A percentile compares a stretch with the other conserved stretches of the same genome.
Evolutionary conservation across 1,284 basidiomycete species (phyloP).

Genomic region (Irpex sp.): DNA sequence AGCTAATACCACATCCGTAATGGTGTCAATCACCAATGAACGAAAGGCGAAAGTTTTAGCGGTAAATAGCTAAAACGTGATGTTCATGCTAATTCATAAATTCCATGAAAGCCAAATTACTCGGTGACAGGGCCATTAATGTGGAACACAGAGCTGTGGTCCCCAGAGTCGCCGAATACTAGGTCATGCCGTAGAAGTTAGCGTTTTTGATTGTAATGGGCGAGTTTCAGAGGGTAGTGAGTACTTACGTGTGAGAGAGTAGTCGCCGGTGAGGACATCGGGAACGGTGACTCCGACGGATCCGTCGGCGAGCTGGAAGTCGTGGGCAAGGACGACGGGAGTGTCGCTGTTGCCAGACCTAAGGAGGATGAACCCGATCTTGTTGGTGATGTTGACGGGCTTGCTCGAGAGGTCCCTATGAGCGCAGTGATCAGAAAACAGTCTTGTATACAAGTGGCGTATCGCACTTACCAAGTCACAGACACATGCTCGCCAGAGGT

Average conservation of each 20-base stretch:
- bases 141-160: background rate
- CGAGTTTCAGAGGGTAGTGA: too few species aligned
- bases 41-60: too few species aligned
- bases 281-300: constrained; percentile 4
- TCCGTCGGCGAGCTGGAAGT: constrained; percentile 3
- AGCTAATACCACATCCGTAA: too few species aligned
- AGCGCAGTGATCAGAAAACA: background rate
- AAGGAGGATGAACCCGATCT: constrained; percentile 17
- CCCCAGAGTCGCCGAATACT: background rate
- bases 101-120: too few species aligned
- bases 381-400: constrained; percentile 11
- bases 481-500: background rate
- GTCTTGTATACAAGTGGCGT: constrained; percentile 35
- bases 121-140: background rate
- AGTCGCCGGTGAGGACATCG: constrained; percentile 5
- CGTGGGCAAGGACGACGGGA: constrained; percentile 4
- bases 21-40: too few species aligned
- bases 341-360: constrained; percentile 30
- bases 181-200: background rate
- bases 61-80: too few species aligned
- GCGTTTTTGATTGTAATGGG: background rate
- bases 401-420: constrained; percentile 32
- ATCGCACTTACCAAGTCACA: background rate
- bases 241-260: constrained; percentile 7
- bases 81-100: too few species aligned